Conservation (phyloP, 2,329 filamentous ascomycete genomes). For the Aspergillus vadensis region DNA sequence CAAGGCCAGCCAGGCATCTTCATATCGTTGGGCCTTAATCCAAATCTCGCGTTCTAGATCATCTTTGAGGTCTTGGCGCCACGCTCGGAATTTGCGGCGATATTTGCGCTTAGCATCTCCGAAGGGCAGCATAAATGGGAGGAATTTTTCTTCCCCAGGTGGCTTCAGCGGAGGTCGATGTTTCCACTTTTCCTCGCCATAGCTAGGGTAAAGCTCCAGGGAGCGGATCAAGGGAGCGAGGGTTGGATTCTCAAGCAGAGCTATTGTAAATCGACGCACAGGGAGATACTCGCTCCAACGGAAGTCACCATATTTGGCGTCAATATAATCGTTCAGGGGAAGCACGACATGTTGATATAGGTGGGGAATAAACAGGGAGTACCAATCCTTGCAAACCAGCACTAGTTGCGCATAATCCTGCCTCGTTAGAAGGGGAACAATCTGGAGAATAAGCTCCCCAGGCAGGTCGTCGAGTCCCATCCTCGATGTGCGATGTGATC, state of each 20-base stretch:
- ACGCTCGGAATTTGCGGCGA: neutral
- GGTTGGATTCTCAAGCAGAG: neutral
- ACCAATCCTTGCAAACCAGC: neutral
- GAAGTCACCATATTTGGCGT: neutral
- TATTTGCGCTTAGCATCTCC: neutral
- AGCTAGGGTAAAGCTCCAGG: neutral
- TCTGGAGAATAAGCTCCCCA: neutral
- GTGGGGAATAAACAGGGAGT: neutral
- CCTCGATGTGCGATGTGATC: neutral
- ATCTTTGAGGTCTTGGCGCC: neutral
- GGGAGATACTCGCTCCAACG: neutral
- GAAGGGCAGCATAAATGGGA: neutral
- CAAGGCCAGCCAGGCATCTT: conserved; percentile 1
- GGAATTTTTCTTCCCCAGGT: neutral
- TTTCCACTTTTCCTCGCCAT: neutral
- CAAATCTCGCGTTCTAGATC: too few relatives aligned
- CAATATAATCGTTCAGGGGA: neutral
- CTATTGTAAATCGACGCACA: neutral
- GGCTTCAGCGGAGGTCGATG: neutral
- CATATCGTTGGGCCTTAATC: neutral
- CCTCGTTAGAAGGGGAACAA: neutral
- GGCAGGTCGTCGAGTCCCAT: neutral
- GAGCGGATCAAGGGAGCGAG: neutral
- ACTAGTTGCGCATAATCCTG: neutral
- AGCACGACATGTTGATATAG: neutral